Evolutionary conservation across 305 asterid species (phyloP).

Genomic region (Petunia hybrid): DNA sequence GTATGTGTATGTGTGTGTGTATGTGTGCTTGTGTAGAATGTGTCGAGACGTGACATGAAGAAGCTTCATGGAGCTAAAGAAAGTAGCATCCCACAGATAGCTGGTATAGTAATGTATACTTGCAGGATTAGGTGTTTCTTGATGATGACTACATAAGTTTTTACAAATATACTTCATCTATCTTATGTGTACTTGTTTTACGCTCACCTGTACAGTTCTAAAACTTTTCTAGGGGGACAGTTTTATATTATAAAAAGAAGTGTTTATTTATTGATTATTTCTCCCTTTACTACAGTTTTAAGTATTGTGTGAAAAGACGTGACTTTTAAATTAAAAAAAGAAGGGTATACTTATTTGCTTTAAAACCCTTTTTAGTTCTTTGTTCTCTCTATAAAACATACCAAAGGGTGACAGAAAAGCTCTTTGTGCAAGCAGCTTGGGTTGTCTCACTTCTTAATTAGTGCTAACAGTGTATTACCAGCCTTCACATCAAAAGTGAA

Average conservation of each 20-base stretch:
- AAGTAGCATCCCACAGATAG: slow-evolving; percentile 3
- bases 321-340: slow-evolving; percentile 1
- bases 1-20: no score
- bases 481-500: slow-evolving; percentile 23
- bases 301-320: not conserved
- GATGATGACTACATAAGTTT: not conserved
- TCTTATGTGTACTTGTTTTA: not conserved
- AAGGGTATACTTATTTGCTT: slow-evolving; percentile 10
- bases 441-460: not conserved
- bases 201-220: not conserved
- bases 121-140: not conserved
- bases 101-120: slow-evolving; percentile 5
- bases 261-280: slow-evolving; percentile 2
- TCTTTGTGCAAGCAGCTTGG: not conserved
- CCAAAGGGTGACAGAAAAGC: slow-evolving; percentile 14
- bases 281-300: not conserved
- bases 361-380: not conserved
- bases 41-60: slow-evolving; percentile 11
- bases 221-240: slow-evolving; percentile 13
- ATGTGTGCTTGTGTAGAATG: no score
- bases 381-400: slow-evolving; percentile 5
- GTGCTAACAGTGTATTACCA: not conserved
- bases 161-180: not conserved
- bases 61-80: not conserved
- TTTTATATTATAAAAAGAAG: not conserved